Conservation (phyloP, 768 basidiomycete species). For the Trametes villosa region DNA sequence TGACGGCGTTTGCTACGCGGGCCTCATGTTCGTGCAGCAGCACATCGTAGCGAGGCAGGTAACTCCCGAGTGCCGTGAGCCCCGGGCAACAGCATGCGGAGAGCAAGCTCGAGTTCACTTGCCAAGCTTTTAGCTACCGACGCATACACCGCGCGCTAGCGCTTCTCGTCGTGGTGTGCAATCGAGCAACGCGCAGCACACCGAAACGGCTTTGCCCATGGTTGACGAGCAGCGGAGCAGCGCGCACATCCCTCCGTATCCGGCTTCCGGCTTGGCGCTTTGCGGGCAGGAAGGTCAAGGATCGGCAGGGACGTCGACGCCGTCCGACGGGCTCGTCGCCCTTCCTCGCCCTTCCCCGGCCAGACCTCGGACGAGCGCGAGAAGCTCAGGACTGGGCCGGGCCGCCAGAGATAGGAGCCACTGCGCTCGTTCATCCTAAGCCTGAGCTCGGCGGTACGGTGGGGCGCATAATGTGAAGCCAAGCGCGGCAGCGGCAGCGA, state of each 20-base stretch:
- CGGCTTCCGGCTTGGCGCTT: background rate
- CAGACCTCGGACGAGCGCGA: background rate
- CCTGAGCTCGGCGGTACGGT: background rate
- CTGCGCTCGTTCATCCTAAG: background rate
- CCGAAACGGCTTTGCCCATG: background rate
- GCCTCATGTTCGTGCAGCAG: background rate
- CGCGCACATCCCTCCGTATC: background rate
- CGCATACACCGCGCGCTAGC: background rate
- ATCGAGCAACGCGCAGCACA: background rate
- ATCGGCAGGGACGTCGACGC: background rate
- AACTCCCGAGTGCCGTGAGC: background rate
- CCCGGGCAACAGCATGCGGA: too few relatives aligned
- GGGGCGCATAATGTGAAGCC: too few relatives aligned
- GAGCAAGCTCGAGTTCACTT: background rate
- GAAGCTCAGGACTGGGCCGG: background rate
- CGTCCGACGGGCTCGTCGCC: conserved; percentile 9
- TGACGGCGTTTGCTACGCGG: background rate
- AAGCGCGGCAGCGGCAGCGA: too few relatives aligned
- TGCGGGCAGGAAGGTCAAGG: background rate
- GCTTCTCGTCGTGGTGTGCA: too few relatives aligned
- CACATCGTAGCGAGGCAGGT: background rate
- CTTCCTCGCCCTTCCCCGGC: background rate
- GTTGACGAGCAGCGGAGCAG: background rate
- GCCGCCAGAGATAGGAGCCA: background rate
- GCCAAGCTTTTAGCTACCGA: background rate